These are phyloP conservation scores for Laguncularia racemosa DNA, from an alignment of 345 rosid species.

Conservation along the genomic window DNA sequence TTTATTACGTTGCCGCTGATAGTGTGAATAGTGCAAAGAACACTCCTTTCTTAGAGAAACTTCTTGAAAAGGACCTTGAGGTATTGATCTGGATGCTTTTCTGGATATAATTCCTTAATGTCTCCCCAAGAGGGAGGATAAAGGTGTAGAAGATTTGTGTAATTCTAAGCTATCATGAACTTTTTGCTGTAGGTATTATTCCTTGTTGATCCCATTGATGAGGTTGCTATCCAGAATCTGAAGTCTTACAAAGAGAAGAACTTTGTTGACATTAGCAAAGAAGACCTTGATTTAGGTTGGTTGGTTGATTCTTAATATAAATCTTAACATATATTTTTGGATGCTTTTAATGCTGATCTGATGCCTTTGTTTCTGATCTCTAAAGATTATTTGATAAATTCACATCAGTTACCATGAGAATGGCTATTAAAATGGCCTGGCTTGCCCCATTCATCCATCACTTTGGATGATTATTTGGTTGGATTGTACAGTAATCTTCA, in stretches of 20 bases:
- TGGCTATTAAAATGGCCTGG: too few relatives aligned
- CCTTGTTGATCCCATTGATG: slow-evolving; percentile 91
- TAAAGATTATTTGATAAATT: too few relatives aligned
- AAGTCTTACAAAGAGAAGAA: slow-evolving; percentile 92
- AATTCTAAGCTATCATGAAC: too few relatives aligned
- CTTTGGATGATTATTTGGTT: too few relatives aligned
- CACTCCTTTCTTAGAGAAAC: slow-evolving; percentile 94
- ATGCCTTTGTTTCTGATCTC: too few relatives aligned
- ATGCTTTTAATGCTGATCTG: too few relatives aligned
- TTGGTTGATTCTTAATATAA: background rate
- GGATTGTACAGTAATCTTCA: background rate
- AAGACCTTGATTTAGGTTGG: slow-evolving; percentile 90
- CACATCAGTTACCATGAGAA: too few relatives aligned
- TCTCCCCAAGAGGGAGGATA: background rate
- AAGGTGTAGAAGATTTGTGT: too few relatives aligned
- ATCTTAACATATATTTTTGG: too few relatives aligned
- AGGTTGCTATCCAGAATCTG: slow-evolving; percentile 83
- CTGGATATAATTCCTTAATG: slow-evolving; percentile 3
- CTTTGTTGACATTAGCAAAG: slow-evolving; percentile 95
- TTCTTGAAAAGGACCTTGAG: slow-evolving; percentile 77
- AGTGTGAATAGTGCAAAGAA: slow-evolving; percentile 81
- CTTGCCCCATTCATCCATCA: too few relatives aligned
- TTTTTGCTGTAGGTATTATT: slow-evolving; percentile 47
- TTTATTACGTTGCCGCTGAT: slow-evolving; percentile 85
- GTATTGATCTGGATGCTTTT: slow-evolving; percentile 26